Evolutionary conservation across 148 eudicot species (phyloP).

Genomic region (Spergularia marina): DNA sequence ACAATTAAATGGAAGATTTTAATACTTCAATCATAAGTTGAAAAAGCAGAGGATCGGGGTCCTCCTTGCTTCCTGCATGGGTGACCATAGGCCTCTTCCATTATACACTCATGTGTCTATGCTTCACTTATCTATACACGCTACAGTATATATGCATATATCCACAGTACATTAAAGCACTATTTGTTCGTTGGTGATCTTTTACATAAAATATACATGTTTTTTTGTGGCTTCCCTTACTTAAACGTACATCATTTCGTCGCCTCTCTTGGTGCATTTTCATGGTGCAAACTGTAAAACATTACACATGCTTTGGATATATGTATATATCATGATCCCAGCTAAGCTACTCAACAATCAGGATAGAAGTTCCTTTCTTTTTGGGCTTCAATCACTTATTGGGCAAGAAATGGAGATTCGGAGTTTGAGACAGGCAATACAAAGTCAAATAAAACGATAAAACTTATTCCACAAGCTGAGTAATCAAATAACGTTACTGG

Average conservation of each 20-base stretch:
- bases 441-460: too few species aligned
- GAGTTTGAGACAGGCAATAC: too few species aligned
- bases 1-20: not conserved
- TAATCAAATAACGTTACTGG: too few species aligned
- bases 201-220: not conserved
- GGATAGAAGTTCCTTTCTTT: not conserved
- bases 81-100: constrained; percentile 25
- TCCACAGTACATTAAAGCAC: not conserved
- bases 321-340: not conserved
- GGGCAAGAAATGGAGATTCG: too few species aligned
- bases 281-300: constrained; percentile 6
- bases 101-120: constrained; percentile 23
- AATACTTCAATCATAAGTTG: constrained; percentile 6
- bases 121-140: constrained; percentile 8
- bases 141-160: not conserved
- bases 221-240: constrained; percentile 22
- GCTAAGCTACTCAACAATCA: not conserved
- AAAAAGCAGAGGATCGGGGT: constrained; percentile 12
- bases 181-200: not conserved
- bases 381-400: not conserved
- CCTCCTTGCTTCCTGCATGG: constrained; percentile 29
- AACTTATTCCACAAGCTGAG: too few species aligned
- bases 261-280: constrained; percentile 17
- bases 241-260: constrained; percentile 20
- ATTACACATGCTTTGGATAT: constrained; percentile 7